These are phyloP conservation scores for Debaryomyces prosopidis DNA, from an alignment of 805 yeast species.

Conservation along the genomic window DNA sequence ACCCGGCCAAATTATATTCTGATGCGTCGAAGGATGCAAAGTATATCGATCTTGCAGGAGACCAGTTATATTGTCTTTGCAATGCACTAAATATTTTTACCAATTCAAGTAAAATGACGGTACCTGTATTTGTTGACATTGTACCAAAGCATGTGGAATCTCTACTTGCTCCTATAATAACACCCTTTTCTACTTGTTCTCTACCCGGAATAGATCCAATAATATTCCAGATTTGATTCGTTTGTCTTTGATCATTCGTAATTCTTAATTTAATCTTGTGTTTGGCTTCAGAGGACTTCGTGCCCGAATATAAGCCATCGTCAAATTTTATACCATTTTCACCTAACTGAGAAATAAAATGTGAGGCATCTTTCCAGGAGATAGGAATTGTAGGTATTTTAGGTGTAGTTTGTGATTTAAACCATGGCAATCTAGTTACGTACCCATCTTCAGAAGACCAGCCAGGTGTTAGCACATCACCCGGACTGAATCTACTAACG, in stretches of 20 bases:
- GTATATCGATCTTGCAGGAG: constrained; percentile 77
- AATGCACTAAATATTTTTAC: constrained; percentile 66
- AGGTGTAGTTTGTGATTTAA: constrained; percentile 56
- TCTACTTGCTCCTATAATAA: constrained; percentile 80
- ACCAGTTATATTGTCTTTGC: constrained; percentile 69
- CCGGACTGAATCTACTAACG: constrained; percentile 60
- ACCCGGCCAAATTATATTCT: constrained; percentile 79
- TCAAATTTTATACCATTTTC: constrained; percentile 30
- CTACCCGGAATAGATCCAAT: constrained; percentile 75
- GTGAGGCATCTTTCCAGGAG: constrained; percentile 66
- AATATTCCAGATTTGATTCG: constrained; percentile 77
- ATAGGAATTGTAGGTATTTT: constrained; percentile 76
- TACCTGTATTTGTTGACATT: constrained; percentile 68
- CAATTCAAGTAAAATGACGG: constrained; percentile 69
- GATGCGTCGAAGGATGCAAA: constrained; percentile 85
- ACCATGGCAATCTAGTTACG: constrained; percentile 41
- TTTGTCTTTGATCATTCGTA: constrained; percentile 44
- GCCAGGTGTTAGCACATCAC: constrained; percentile 82
- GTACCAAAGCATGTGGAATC: constrained; percentile 82
- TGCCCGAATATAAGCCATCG: constrained; percentile 29
- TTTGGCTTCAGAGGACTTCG: constrained; percentile 10
- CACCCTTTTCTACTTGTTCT: constrained; percentile 72
- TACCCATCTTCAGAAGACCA: constrained; percentile 51
- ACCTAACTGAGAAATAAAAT: constrained; percentile 32
- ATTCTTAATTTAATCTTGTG: constrained; percentile 26